phyloP scores from a whole-genome alignment of 805 yeast species.

The Zygoascus tannicola region DNA sequence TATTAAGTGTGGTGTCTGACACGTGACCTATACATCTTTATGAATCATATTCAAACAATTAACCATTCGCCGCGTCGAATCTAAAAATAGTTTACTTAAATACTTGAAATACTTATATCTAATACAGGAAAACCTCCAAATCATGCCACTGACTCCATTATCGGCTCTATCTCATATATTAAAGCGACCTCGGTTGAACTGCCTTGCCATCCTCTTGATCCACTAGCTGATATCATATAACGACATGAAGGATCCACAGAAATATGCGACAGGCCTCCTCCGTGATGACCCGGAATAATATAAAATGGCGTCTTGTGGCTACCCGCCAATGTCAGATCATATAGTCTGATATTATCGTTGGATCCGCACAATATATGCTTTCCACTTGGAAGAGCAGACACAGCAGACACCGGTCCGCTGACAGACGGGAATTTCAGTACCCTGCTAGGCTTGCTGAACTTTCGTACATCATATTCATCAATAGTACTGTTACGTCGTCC shows the following conservation, averaged over 20 bases:
- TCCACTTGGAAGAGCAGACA: constrained; percentile 71
- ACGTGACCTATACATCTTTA: no score
- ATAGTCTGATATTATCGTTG: constrained; percentile 77
- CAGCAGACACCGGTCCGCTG: constrained; percentile 83
- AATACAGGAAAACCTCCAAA: no score
- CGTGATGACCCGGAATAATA: constrained; percentile 94
- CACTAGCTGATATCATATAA: constrained; percentile 84
- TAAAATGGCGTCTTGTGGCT: constrained; percentile 53
- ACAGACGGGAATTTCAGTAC: constrained; percentile 69
- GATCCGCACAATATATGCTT: constrained; percentile 81
- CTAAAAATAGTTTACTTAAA: no score
- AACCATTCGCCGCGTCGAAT: no score
- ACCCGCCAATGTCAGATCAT: constrained; percentile 51
- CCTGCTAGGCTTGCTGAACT: constrained; percentile 40
- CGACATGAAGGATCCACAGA: constrained; percentile 80
- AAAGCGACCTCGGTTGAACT: constrained; percentile 68
- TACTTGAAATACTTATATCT: no score
- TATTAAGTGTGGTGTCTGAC: no score
- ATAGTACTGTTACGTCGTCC: constrained; percentile 88
- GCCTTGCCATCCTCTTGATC: constrained; percentile 94
- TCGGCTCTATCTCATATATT: constrained; percentile 54
- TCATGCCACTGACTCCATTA: no score
- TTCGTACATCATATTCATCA: constrained; percentile 40
- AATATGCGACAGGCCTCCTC: constrained; percentile 73
- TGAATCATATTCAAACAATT: no score